A percentile compares a stretch with the other conserved stretches of the same genome.
Conservation (phyloP, 805 yeast species). For the Helenozyma rhizophorensis region DNA sequence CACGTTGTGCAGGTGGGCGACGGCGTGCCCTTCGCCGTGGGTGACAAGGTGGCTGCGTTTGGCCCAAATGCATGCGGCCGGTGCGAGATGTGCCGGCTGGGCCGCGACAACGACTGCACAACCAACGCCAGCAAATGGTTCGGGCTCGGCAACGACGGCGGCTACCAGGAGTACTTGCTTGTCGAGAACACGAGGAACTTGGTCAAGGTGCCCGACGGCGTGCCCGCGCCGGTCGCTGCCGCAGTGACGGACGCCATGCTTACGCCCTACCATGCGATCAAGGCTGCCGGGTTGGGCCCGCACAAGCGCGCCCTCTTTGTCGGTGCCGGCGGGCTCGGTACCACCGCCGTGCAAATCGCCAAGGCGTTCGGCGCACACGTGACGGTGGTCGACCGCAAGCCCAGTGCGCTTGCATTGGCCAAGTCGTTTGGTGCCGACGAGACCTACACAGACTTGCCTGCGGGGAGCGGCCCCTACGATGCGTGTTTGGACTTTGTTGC, state of each 20-base stretch:
- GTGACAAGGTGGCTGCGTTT: slow-evolving; percentile 26
- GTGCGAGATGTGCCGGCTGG: slow-evolving; percentile 31
- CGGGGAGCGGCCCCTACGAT: slow-evolving; percentile 17
- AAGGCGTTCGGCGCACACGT: slow-evolving; percentile 27
- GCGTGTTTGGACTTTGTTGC: slow-evolving; percentile 35
- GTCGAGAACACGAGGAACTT: slow-evolving; percentile 31
- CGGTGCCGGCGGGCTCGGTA: slow-evolving; percentile 41
- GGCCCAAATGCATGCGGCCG: slow-evolving; percentile 32
- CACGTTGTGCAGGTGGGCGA: slow-evolving; percentile 30
- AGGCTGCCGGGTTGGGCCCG: slow-evolving; percentile 31
- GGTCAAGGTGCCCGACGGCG: slow-evolving; percentile 38
- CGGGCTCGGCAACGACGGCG: slow-evolving; percentile 38
- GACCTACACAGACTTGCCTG: slow-evolving; percentile 28
- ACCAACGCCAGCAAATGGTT: slow-evolving; percentile 19
- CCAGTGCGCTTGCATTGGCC: slow-evolving; percentile 20
- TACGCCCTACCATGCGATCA: slow-evolving; percentile 41
- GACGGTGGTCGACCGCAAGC: slow-evolving; percentile 28
- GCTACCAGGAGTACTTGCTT: slow-evolving; percentile 37
- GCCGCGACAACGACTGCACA: slow-evolving; percentile 31
- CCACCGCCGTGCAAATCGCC: slow-evolving; percentile 39
- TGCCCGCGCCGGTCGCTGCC: slow-evolving; percentile 36
- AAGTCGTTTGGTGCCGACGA: slow-evolving; percentile 39
- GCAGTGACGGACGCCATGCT: slow-evolving; percentile 39
- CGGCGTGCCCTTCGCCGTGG: slow-evolving; percentile 22
- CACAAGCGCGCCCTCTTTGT: slow-evolving; percentile 32